These are phyloP conservation scores for Phytophthora palmivora DNA, from an alignment of 352 stramenopile genomes.

Conservation along the genomic window DNA sequence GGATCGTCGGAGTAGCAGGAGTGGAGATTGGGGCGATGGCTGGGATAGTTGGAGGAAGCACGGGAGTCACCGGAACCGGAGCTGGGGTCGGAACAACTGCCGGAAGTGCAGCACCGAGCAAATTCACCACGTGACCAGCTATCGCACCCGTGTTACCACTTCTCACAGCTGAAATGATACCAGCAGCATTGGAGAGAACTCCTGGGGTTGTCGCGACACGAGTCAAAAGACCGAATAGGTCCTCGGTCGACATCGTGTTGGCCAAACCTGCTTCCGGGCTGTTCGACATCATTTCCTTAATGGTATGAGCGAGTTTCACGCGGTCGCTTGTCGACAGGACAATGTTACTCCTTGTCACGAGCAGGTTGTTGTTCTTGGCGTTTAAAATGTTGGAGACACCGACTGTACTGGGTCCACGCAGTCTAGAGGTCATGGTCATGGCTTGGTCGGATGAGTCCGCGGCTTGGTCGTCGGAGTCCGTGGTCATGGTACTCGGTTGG, in stretches of 20 bases:
- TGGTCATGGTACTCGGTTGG: background rate
- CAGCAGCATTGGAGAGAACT: slow-evolving; percentile 5
- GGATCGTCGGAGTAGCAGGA: background rate
- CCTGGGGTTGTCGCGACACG: slow-evolving; percentile 5
- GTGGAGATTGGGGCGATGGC: background rate
- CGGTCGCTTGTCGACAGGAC: slow-evolving; percentile 19
- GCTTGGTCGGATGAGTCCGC: slow-evolving; percentile 1
- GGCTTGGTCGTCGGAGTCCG: background rate
- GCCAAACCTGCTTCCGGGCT: background rate
- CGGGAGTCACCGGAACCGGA: background rate
- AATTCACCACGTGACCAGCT: slow-evolving; percentile 9
- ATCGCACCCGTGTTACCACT: slow-evolving; percentile 13
- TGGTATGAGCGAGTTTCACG: slow-evolving; percentile 15
- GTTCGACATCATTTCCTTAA: slow-evolving; percentile 23
- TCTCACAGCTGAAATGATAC: slow-evolving; percentile 18
- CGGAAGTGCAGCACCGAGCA: slow-evolving; percentile 6
- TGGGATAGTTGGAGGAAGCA: background rate
- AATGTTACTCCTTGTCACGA: slow-evolving; percentile 27
- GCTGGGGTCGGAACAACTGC: background rate
- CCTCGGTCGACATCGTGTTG: slow-evolving; percentile 4
- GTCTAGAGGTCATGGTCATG: slow-evolving; percentile 1
- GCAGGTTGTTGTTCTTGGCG: slow-evolving; percentile 23
- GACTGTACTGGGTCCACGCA: background rate
- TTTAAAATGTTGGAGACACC: slow-evolving; percentile 14
- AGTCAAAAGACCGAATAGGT: slow-evolving; percentile 11